Evolutionary conservation across 1,284 basidiomycete species (phyloP), one percentile per base, ranked within the genome.

Genomic region (Cryptococcus sp.): DNA sequence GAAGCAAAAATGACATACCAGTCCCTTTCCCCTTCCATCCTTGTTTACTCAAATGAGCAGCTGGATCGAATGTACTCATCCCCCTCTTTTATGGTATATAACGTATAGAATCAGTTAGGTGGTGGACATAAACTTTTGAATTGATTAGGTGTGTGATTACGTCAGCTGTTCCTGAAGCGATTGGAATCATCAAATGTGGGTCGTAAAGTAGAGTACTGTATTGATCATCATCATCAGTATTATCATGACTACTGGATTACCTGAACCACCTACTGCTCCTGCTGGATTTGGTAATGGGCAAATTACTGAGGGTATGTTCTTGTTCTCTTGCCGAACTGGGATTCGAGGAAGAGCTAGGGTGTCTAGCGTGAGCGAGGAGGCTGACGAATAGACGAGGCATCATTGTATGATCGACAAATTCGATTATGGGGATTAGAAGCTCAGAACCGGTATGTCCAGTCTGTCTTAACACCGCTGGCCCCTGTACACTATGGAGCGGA

Each of bases 371-470:
- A 36, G n/a, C 34, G 34, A 36, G 34, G 24, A 40, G 11, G 28
- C 47, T 36, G 32, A 31, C 18, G 49, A 21, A 2, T 56, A 85
- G 87, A 87, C 73, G 87, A 91, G 70, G 88, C 86, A 16, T 86
- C 86, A 4, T 76, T 97, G 25, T 98, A 98, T 73, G 94, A 98
- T 76, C 85, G 94, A 37, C 94, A 98, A 76, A 97, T 98, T 78
- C 84, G 96, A 24, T 78, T 98, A 55, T 98, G 94, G 94, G 94
- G 96, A 42, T 82, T 97, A 25, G 94, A 97, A 73, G 94, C 96
- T 24, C 94, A 98, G 74, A 91, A 94, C 75, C 82, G 85, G 91
- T 91, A 57, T 72, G 14, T 41, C 19, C 31, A 13, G 7, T 16
- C 14, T 14, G 4, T 16, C 5, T n/a, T 16, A 7, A n/a, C 14